Evolutionary conservation across 257 asterid genomes (phyloP).

Genomic region (Ilex aquifolium): DNA sequence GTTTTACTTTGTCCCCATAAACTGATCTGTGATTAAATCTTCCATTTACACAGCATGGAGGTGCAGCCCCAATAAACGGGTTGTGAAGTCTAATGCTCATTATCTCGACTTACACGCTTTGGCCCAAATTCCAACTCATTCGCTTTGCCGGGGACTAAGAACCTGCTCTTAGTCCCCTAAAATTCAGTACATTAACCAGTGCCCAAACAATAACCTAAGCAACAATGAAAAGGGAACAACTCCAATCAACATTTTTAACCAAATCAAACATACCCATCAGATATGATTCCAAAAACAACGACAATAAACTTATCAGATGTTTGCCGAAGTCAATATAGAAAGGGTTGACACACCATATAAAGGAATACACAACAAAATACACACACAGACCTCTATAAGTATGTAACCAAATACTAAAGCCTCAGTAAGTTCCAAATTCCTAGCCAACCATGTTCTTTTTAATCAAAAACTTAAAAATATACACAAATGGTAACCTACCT

Average conservation of each 20-base stretch:
- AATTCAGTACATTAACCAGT: slow-evolving; percentile 7
- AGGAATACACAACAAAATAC: too few species aligned
- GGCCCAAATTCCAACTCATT: slow-evolving; percentile 31
- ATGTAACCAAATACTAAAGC: too few species aligned
- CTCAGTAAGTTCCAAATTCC: too few species aligned
- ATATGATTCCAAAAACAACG: too few species aligned
- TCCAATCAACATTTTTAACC: background rate
- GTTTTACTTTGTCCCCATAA: slow-evolving; percentile 26
- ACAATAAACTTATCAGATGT: too few species aligned
- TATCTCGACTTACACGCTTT: slow-evolving; percentile 18
- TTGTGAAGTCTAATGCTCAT: slow-evolving; percentile 51
- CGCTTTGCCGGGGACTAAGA: slow-evolving; percentile 72
- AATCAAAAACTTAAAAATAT: too few species aligned
- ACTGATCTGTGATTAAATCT: slow-evolving; percentile 27
- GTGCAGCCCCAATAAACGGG: slow-evolving; percentile 63
- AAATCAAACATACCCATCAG: too few species aligned
- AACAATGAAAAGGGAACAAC: slow-evolving; percentile 2
- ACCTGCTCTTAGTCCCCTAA: slow-evolving; percentile 81
- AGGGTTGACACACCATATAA: too few species aligned
- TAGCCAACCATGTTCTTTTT: too few species aligned
- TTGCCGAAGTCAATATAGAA: too few species aligned
- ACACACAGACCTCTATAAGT: too few species aligned
- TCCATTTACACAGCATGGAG: slow-evolving; percentile 33
- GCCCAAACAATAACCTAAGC: slow-evolving; percentile 17
- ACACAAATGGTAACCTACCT: too few species aligned